Evolutionary conservation across 192 early-diverging fungal genomes (phyloP).

Genomic region (Powellomyces hirtus): DNA sequence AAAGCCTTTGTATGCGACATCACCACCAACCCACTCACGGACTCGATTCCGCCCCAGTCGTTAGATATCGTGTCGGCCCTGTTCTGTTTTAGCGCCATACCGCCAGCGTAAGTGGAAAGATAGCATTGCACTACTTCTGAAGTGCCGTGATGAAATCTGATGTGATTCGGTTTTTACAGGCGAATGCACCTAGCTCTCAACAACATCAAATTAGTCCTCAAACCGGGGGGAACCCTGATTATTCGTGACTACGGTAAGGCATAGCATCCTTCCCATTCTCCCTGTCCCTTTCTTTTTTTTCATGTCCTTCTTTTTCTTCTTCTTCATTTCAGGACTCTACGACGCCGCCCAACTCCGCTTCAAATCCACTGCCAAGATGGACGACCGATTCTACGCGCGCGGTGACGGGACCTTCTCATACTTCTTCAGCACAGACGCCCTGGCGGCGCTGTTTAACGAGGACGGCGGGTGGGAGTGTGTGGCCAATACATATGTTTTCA

Average conservation of each 20-base stretch:
- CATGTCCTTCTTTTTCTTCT: too few species aligned
- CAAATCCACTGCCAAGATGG: constrained; percentile 45
- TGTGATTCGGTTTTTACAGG: constrained; percentile 11
- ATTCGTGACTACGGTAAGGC: constrained; percentile 50
- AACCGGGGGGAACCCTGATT: constrained; percentile 46
- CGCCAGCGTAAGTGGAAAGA: constrained; percentile 39
- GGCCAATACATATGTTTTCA: constrained; percentile 40
- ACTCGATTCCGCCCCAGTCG: constrained; percentile 30
- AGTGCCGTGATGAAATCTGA: not conserved
- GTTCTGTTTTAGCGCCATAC: constrained; percentile 50
- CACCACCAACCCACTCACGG: constrained; percentile 34
- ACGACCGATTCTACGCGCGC: constrained; percentile 45
- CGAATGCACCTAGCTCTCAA: constrained; percentile 32
- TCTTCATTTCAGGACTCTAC: constrained; percentile 23
- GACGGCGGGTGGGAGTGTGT: constrained; percentile 40
- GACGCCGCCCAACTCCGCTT: constrained; percentile 55
- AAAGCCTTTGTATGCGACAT: constrained; percentile 57
- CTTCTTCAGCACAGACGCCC: constrained; percentile 43
- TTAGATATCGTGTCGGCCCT: constrained; percentile 50
- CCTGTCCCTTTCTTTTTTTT: not conserved
- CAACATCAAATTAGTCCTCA: constrained; percentile 44
- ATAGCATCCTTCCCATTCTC: not conserved
- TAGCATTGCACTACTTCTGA: not conserved
- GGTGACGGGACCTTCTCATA: constrained; percentile 51
- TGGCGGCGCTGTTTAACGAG: constrained; percentile 31